These are phyloP conservation scores for Puccinellia tenuiflora DNA, from an alignment of 176 grass and related monocot genomes.

Conservation along the genomic window DNA sequence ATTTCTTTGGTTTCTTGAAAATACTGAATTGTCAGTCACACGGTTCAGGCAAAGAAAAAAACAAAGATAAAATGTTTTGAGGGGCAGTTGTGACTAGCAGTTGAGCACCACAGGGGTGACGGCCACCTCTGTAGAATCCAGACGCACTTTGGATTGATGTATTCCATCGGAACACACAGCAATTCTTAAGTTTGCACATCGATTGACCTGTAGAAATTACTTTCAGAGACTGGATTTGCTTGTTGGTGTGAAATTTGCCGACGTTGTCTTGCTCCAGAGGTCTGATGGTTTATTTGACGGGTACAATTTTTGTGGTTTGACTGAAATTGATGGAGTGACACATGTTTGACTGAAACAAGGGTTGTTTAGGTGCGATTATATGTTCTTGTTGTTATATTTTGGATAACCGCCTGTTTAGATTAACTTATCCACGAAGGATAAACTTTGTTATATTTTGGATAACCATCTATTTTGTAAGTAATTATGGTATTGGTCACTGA, in stretches of 20 bases:
- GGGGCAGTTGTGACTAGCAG: background rate
- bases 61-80: background rate
- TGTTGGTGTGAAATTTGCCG: background rate
- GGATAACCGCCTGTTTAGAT: background rate
- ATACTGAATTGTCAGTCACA: background rate
- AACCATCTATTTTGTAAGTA: too few species aligned
- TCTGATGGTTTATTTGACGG: slow-evolving; percentile 12
- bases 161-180: background rate
- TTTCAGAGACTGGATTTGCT: background rate
- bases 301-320: background rate
- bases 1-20: background rate
- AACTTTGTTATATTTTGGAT: background rate
- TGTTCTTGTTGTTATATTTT: background rate
- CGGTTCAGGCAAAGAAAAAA: background rate
- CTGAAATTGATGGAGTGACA: background rate
- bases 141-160: background rate
- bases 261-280: background rate
- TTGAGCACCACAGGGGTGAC: background rate
- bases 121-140: background rate
- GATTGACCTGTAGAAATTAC: slow-evolving; percentile 15
- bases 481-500: background rate
- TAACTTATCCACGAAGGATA: background rate
- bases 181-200: background rate
- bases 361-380: background rate
- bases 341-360: slow-evolving; percentile 11